Evolutionary conservation across 2,329 filamentous ascomycete genomes (phyloP).

Genomic region (Epichloe baconii): DNA sequence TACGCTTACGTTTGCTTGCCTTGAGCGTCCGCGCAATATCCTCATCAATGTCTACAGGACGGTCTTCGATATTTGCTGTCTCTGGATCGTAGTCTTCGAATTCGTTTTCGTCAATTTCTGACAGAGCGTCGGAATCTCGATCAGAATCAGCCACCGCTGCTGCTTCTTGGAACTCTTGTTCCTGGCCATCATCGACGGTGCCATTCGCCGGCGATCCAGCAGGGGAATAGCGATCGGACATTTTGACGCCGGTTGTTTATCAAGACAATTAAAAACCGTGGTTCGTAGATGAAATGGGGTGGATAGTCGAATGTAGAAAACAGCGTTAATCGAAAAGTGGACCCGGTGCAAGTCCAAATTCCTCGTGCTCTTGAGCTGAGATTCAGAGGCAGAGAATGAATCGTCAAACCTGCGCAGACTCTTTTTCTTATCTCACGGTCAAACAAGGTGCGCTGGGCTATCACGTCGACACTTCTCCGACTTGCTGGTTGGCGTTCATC

Average conservation of each 20-base stretch:
- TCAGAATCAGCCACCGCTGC: conserved; percentile 33
- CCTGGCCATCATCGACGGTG: conserved; percentile 27
- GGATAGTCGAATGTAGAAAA: neutral
- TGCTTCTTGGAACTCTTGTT: conserved; percentile 29
- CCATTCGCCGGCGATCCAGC: conserved; percentile 24
- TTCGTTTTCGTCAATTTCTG: conserved; percentile 57
- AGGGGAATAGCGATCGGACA: conserved; percentile 35
- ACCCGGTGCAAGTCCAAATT: neutral
- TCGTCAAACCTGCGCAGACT: too few relatives aligned
- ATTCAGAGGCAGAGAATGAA: neutral
- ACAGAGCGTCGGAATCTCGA: conserved; percentile 46
- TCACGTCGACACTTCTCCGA: neutral
- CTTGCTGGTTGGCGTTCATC: neutral
- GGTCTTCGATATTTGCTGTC: conserved; percentile 48
- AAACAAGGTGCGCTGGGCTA: neutral
- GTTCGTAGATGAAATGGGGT: neutral
- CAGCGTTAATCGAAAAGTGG: neutral
- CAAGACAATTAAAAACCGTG: neutral
- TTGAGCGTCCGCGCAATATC: conserved; percentile 51
- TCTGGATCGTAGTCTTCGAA: conserved; percentile 57
- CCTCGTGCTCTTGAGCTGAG: neutral
- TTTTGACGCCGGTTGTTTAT: conserved; percentile 9
- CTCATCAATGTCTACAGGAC: conserved; percentile 54
- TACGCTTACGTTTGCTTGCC: conserved; percentile 51
- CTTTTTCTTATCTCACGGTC: neutral